Base-by-base conservation (phyloP, 495 filamentous ascomycete genomes). In the Xylaria curta region DNA sequence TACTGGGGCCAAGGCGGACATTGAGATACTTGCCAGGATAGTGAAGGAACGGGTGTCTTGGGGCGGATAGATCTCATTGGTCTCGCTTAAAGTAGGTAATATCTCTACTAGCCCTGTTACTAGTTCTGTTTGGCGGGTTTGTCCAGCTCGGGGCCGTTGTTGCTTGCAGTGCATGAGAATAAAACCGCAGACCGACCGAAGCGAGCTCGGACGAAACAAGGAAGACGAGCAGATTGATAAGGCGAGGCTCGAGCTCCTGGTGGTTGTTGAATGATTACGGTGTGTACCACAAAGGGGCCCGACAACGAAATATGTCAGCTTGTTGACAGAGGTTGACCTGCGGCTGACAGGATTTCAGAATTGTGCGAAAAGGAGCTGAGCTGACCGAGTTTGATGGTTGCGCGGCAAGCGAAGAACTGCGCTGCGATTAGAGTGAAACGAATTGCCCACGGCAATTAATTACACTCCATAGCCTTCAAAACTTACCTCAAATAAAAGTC, bases 151-250 rank as follows among this genome's bases (percentile, higher is more conserved):
- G 9, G 26, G 2, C 46, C 31, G 26, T 49, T 7, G 28, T 54
- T 26, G 44, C 17, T 51, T 28, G 62, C 28, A 66, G 24, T 54
- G 47, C 64, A 66, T 33, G 64, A 54, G 31, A 66, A 38, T 66
- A 53, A 24, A 51, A 53, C 64, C 46, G 64, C 33, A 54, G n/a
- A 54, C 64, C 24, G 64, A 47, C 64, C 64, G 64, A 66, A 26
- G 8, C 26, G 62, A 51, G 24, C 10, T 31, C 40, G 28, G 40
- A 42, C 24, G 19, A 64, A 40, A 31, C 24, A 64, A 31, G 61
- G 28, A 40, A 58, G 54, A 33, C 28, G 26, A 21, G 51, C 51
- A 24, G 51, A 56, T 15, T 19, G 51, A 56, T 15, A 7, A 5
- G 24, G 21, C 26, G 21, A 56, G 24, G 21, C 5, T 56, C 51